phyloP scores from a whole-genome alignment of 2,329 filamentous ascomycete species.

The Alternaria consortialis region DNA sequence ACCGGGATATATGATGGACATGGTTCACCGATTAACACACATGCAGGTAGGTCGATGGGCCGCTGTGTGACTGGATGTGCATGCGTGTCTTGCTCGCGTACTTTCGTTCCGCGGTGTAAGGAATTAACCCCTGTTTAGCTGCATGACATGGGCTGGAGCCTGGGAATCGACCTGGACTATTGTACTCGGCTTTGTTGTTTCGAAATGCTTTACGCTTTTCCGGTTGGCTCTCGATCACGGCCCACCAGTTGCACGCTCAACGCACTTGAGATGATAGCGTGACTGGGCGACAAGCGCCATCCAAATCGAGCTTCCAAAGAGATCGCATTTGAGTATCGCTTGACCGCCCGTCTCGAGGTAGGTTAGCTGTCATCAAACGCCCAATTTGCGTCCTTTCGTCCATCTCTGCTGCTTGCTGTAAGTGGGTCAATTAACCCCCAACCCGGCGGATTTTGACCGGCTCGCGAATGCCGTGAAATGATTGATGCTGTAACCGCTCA shows the following conservation, averaged over 20 bases:
- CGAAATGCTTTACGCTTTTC: not conserved
- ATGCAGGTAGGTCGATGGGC: slow-evolving; percentile 6
- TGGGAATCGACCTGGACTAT: slow-evolving; percentile 5
- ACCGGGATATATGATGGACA: slow-evolving; percentile 9
- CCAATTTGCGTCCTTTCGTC: slow-evolving; percentile 13
- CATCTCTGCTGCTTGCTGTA: slow-evolving; percentile 12
- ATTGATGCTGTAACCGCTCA: slow-evolving; percentile 31
- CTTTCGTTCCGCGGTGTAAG: slow-evolving; percentile 8
- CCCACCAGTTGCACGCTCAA: not conserved
- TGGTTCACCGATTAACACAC: slow-evolving; percentile 12
- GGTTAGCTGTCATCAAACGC: slow-evolving; percentile 34
- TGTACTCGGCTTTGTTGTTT: not conserved
- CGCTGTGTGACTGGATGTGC: slow-evolving; percentile 15
- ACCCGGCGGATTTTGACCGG: not conserved
- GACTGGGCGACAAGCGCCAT: slow-evolving; percentile 3
- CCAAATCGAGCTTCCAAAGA: not conserved
- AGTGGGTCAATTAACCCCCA: slow-evolving; percentile 12
- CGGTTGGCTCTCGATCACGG: not conserved
- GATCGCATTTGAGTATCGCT: slow-evolving; percentile 1
- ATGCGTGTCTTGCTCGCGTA: slow-evolving; percentile 19
- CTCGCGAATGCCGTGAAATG: slow-evolving; percentile 4
- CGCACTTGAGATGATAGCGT: not conserved
- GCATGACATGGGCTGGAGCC: slow-evolving; percentile 11
- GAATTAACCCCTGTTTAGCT: slow-evolving; percentile 10
- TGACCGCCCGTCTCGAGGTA: slow-evolving; percentile 6